Base-by-base conservation (phyloP, 148 eudicot species). In the Spergularia marina region DNA sequence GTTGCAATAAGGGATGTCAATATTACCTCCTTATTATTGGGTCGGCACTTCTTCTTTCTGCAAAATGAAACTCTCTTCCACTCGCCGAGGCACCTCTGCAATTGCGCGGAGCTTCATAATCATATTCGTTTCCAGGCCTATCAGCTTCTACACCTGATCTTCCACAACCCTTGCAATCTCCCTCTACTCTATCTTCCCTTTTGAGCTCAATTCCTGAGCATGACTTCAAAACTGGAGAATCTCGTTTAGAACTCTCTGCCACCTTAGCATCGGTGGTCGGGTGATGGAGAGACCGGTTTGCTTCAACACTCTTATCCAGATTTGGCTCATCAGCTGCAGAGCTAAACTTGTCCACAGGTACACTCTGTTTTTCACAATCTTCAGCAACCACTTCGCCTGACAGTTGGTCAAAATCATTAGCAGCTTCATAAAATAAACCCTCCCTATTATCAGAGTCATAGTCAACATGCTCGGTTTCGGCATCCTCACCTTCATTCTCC, bases 391-490 rank as follows among this genome's bases (percentile, higher is more conserved):
- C 68, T 54, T 78, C 74, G 36, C 79, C 89, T 67, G 87, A 81
- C 65, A 74, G 47, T 66, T 67, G 71, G 53, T 36, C 62, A 67
- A 77, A 79, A 39, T 76, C 71, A 78, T 79, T 84, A 74, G 58
- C 76, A 70, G 81, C 86, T 69, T 79, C 83, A 65, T 59, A 75
- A 80, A 82, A 74, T 52, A 83, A 77, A 17, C 66, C 84, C 58
- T 74, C 86, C 75, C 80, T 75, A 67, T 80, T 83, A 81, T 86
- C 89, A 78, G 83, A 83, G 67, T 84, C 90, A 78, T 85, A 89
- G 76, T 86, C 87, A 52, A 85, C 86, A 71, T 76, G 86, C 72
- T 89, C 93, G 80, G 74, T 79, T 77, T 89, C 90, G 57, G 1
- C 41, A 15, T 76, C 73, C 40, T 84, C 86, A 58, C 79, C 69